phyloP scores from a whole-genome alignment of 2,329 filamentous ascomycete genomes.

The Dothideomycetes sp. region DNA sequence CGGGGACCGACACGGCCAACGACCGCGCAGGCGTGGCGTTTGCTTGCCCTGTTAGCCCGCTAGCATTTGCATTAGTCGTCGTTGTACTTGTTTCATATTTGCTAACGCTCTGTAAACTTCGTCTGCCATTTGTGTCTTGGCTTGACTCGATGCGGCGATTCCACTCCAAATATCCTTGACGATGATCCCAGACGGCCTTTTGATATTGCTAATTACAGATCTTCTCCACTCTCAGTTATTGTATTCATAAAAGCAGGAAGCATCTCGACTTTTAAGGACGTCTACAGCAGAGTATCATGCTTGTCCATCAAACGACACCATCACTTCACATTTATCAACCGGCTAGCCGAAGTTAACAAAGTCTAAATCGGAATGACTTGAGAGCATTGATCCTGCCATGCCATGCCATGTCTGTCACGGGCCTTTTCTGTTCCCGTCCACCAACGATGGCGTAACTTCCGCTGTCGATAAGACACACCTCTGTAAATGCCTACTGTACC shows the following conservation, averaged over 20 bases:
- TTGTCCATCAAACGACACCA: not conserved
- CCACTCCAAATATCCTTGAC: too few species aligned
- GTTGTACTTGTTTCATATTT: constrained; percentile 13
- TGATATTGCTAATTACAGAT: too few species aligned
- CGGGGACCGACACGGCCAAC: constrained; percentile 1
- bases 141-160: too few species aligned
- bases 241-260: too few species aligned
- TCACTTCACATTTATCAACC: not conserved
- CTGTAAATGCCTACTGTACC: constrained; percentile 1
- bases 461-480: constrained; percentile 2
- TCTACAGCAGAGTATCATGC: too few species aligned
- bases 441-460: constrained; percentile 8
- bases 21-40: constrained; percentile 7
- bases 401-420: constrained; percentile 2
- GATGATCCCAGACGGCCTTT: too few species aligned
- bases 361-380: too few species aligned
- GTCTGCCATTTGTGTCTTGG: too few species aligned
- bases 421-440: constrained; percentile 3
- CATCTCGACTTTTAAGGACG: too few species aligned
- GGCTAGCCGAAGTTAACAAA: constrained; percentile 9
- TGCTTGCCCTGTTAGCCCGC: constrained; percentile 11
- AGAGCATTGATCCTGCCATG: constrained; percentile 3
- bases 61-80: constrained; percentile 13
- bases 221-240: too few species aligned
- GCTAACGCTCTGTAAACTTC: too few species aligned